Percentiles rank a stretch among this genome's conserved stretches.
phyloP scores from a whole-genome alignment of 2,329 filamentous ascomycete species.

The Nothomitra cinnamomea region DNA sequence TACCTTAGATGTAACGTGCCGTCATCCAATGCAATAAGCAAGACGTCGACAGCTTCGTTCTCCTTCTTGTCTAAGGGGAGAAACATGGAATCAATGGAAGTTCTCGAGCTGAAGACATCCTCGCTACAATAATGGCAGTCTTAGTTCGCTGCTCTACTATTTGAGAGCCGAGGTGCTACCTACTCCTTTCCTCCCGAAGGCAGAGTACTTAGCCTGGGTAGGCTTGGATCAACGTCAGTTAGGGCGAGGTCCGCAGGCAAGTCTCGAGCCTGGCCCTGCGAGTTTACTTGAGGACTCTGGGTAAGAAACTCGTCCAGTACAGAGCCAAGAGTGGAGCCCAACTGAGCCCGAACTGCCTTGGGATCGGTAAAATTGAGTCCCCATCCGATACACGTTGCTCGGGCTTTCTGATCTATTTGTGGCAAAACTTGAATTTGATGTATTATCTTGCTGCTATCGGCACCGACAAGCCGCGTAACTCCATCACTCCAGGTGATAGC shows the following conservation, averaged over 20 bases:
- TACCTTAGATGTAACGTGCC: constrained; percentile 50
- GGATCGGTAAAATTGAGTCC: constrained; percentile 31
- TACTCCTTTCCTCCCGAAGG: constrained; percentile 47
- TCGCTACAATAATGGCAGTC: constrained; percentile 1
- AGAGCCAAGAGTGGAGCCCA: constrained; percentile 12
- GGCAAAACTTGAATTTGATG: constrained; percentile 41
- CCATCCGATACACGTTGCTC: constrained; percentile 34
- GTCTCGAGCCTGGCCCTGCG: constrained; percentile 12
- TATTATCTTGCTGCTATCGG: constrained; percentile 67
- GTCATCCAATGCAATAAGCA: constrained; percentile 56
- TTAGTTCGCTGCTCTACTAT: not conserved
- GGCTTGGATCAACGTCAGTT: constrained; percentile 56
- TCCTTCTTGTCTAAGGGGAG: constrained; percentile 43
- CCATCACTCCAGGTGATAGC: constrained; percentile 76
- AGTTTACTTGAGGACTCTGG: constrained; percentile 17
- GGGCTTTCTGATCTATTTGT: constrained; percentile 12
- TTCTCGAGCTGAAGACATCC: constrained; percentile 48
- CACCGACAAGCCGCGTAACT: constrained; percentile 54
- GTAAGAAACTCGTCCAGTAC: constrained; percentile 25
- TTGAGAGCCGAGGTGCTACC: constrained; percentile 19
- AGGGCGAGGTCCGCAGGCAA: constrained; percentile 58
- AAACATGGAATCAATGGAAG: constrained; percentile 54
- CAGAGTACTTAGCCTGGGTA: constrained; percentile 61
- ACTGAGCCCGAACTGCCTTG: constrained; percentile 24
- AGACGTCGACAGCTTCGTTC: constrained; percentile 60